Percentiles rank a stretch among this genome's conserved stretches.
Evolutionary conservation across 1,284 basidiomycete species (phyloP).

Genomic region (Peniophora sp.): DNA sequence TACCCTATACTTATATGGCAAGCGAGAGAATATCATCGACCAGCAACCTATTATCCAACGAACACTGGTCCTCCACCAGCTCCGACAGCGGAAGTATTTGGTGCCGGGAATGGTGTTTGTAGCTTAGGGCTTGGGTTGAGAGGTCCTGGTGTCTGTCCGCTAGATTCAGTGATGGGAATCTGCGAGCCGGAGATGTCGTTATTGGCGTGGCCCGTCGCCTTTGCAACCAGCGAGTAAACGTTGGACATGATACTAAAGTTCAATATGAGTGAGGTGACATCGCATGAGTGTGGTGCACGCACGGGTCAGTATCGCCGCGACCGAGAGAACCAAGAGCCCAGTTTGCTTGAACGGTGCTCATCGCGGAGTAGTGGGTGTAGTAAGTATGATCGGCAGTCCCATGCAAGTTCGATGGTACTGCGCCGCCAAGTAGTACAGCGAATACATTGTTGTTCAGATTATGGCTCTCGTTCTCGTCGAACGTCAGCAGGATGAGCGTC

Average conservation of each 20-base stretch:
- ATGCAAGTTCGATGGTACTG: conserved; percentile 18
- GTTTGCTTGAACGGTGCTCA: conserved; percentile 48
- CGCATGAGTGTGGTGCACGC: conserved; percentile 25
- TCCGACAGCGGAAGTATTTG: conserved; percentile 17
- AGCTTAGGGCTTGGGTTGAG: conserved; percentile 18
- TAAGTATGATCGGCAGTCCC: conserved; percentile 35
- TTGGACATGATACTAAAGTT: conserved; percentile 18
- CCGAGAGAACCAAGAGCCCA: conserved; percentile 45
- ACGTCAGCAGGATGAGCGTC: conserved; percentile 52
- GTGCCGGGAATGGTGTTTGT: conserved; percentile 25
- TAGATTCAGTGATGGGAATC: conserved; percentile 20
- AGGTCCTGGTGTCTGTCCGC: conserved; percentile 21
- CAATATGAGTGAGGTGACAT: conserved; percentile 24
- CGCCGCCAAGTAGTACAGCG: conserved; percentile 33
- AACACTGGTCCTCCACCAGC: conserved; percentile 25
- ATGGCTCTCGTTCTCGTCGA: conserved; percentile 44
- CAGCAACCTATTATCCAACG: conserved; percentile 15
- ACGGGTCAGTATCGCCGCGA: conserved; percentile 34
- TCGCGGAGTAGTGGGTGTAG: conserved; percentile 49
- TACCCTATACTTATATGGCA: no score
- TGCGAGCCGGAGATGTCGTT: neutral
- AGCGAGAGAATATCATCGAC: no score
- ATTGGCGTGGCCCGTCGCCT: neutral
- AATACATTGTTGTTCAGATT: conserved; percentile 26
- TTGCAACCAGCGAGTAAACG: conserved; percentile 4